These are phyloP conservation scores for Aspergillus fijiensis DNA, from an alignment of 2,329 filamentous ascomycete species.

Conservation along the genomic window DNA sequence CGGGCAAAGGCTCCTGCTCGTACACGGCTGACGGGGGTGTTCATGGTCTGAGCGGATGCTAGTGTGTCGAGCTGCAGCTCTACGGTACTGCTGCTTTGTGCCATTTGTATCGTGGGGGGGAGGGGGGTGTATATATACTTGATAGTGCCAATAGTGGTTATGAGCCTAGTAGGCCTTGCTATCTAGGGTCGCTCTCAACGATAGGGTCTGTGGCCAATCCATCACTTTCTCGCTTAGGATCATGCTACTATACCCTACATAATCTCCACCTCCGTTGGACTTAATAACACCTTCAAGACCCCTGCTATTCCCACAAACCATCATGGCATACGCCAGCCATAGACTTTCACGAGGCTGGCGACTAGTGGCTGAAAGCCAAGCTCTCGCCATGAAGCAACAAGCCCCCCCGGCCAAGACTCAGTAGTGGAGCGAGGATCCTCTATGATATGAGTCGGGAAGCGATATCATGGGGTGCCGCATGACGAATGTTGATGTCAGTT, in stretches of 20 bases:
- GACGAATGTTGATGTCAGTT: too few species aligned
- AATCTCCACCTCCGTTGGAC: too few species aligned
- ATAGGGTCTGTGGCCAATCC: too few species aligned
- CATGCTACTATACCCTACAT: too few species aligned
- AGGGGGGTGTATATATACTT: background rate
- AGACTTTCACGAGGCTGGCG: too few species aligned
- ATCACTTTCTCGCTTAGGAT: too few species aligned
- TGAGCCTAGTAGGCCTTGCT: too few species aligned
- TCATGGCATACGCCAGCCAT: too few species aligned
- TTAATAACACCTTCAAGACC: too few species aligned
- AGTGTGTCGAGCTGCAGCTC: background rate
- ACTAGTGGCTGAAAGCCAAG: background rate
- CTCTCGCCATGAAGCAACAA: background rate
- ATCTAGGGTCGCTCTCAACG: too few species aligned
- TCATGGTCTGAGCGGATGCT: constrained; percentile 32
- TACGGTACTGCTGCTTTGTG: background rate
- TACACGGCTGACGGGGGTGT: constrained; percentile 41
- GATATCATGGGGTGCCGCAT: background rate
- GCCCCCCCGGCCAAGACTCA: background rate
- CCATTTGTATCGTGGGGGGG: background rate
- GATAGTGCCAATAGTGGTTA: too few species aligned
- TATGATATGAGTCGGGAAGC: background rate
- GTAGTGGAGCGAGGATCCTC: background rate
- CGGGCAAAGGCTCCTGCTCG: constrained; percentile 37
- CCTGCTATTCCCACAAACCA: too few species aligned